Evolutionary conservation across 2,329 filamentous ascomycete genomes (phyloP), one percentile per base, ranked within the genome.

Genomic region (Fusarium euwallaceae): DNA sequence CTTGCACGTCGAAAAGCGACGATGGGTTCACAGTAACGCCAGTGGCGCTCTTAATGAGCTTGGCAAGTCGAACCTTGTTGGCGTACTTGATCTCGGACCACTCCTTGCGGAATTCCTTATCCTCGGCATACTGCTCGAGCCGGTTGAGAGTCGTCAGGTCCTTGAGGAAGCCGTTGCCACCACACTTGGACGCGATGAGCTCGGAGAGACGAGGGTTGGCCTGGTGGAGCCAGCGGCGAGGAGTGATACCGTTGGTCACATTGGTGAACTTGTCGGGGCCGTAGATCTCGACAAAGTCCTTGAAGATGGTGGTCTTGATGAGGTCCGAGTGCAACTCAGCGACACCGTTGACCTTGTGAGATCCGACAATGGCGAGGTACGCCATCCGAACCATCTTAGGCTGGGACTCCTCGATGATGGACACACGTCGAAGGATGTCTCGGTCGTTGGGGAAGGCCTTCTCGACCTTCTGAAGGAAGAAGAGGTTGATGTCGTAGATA

Each of bases 331-430:
- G 97, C 75, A 99, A 87, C 85, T 99, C 97, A 37, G 97, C 97
- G 39, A 99, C 97, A 82, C 97, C 97, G 78, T 99, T 99, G 87
- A 99, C 95, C 87, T 98, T 99, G 90, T 98, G 97, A 39, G 97
- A 98, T 58, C 97, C 97, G 78, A 99, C 95, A 81, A 98, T 93
- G 73, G 97, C 97, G 61, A 99, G 87, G 84, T 91, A 97, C 3
- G 97, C 97, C 97, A 99, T 99, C 82, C 96, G 93, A 71, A 99
- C 92, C 94, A 98, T 98, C 90, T 98, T 98, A 51, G 95, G 94
- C 82, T 97, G 93, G 6, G 94, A 95, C 84, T 99, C 97, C 83
- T 99, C 97, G 69, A 99, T 98, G 80, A 99, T 97, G 6, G 96
- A 98, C n/a, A 98, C 95, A 41, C 94, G 90, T 16, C 88, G 82